Base-by-base conservation (phyloP, 495 filamentous ascomycete genomes). In the Podospora pseudopauciseta region DNA sequence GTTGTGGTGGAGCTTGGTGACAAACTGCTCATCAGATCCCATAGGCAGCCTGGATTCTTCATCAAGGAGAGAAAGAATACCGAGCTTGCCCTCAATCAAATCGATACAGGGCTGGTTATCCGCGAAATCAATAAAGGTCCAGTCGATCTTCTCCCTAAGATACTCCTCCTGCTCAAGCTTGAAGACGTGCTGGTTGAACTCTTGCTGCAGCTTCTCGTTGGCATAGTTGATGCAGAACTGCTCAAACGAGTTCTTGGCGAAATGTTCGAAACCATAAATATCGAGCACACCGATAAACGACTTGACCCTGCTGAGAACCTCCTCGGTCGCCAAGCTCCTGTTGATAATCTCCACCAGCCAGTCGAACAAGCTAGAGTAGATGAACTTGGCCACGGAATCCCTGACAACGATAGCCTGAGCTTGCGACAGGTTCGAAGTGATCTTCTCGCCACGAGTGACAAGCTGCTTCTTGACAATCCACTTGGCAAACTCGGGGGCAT, bases 191-290 rank as follows among this genome's bases (percentile, higher is more conserved):
- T 96, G 93, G 79, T 99, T 99, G 84, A 99, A 99, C 73, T 99
- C 96, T 75, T 99, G 95, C 75, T 99, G 95, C 44, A 99, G 82
- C 79, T 99, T 99, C 80, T 99, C 95, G 79, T 99, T 99, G 77
- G 95, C 95, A 73, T 98, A 99, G 81, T 99, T 99, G 86, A 99
- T 99, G 78, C 95, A 99, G 79, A 99, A 99, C 78, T 99, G 95
- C 80, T 99, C 95, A 73, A 99, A 99, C 9, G 96, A 98, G 83
- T 99, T 99, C 82, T 97, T 97, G 63, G 96, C 94, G 74, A 99
- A 99, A 80, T 99, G 95, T 79, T 99, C 95, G 77, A 99, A 99
- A 57, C 95, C 95, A 83, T 99, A 99, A 72, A 99, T 99, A 92
- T 99, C 95, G 65, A 99, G 87, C 53, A 99, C 95, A 73, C 95